Evolutionary conservation across 768 basidiomycete species (phyloP).

Genomic region (Lactarius akahatsu): DNA sequence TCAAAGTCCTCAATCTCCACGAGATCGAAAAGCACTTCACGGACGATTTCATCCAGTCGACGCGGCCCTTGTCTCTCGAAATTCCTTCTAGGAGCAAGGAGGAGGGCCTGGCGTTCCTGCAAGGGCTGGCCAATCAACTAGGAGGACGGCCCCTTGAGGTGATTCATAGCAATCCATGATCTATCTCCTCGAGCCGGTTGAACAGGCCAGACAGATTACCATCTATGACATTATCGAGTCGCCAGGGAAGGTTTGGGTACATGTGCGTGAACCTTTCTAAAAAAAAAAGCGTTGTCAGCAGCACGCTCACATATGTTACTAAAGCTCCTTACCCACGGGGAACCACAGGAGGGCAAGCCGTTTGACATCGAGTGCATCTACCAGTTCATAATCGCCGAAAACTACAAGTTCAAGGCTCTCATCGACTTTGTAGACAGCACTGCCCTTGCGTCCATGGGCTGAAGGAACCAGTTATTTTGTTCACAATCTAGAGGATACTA

Average conservation of each 20-base stretch:
- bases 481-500: background rate
- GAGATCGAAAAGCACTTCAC: constrained; percentile 5
- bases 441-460: background rate
- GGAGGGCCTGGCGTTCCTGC: constrained; percentile 16
- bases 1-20: constrained; percentile 6
- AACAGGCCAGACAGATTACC: constrained; percentile 1
- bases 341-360: constrained; percentile 8
- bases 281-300: background rate
- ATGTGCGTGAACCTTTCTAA: background rate
- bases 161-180: background rate
- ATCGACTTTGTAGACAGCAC: constrained; percentile 9
- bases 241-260: constrained; percentile 5
- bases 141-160: constrained; percentile 10
- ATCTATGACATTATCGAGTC: constrained; percentile 11
- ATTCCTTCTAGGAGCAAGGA: constrained; percentile 11
- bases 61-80: background rate
- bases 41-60: constrained; percentile 21
- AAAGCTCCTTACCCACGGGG: constrained; percentile 7
- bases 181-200: background rate
- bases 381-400: constrained; percentile 3
- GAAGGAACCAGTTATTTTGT: background rate
- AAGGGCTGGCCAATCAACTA: constrained; percentile 1
- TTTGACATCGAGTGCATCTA: constrained; percentile 18
- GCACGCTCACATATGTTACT: background rate
- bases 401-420: constrained; percentile 15